Conservation (phyloP, 2,329 filamentous ascomycete species). For the Cladosporium sp. region DNA sequence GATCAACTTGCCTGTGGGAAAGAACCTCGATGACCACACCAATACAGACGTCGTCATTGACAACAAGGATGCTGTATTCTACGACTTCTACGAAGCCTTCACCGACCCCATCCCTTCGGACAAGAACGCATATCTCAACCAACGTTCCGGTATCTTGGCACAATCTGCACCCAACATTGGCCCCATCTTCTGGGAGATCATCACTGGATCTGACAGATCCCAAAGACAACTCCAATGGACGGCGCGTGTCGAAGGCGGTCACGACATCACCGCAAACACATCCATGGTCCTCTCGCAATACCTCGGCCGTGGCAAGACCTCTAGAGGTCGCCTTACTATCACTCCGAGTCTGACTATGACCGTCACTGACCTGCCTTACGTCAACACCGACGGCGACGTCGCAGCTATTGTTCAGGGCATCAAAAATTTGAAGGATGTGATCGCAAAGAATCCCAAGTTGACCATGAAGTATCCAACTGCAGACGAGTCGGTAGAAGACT, state of each 20-base stretch:
- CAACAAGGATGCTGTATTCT: constrained; percentile 54
- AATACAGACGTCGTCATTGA: constrained; percentile 54
- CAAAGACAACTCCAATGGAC: constrained; percentile 65
- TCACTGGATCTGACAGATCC: constrained; percentile 54
- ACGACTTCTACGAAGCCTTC: constrained; percentile 63
- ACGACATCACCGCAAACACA: constrained; percentile 37
- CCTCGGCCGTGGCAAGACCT: constrained; percentile 60
- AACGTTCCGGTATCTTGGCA: constrained; percentile 57
- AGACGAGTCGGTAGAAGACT: constrained; percentile 52
- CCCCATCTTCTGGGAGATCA: constrained; percentile 58
- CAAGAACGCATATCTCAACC: constrained; percentile 39
- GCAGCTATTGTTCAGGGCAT: constrained; percentile 60
- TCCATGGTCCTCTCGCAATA: constrained; percentile 50
- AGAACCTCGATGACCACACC: constrained; percentile 51
- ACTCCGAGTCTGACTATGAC: constrained; percentile 54
- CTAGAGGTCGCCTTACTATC: constrained; percentile 59
- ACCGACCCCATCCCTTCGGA: constrained; percentile 39
- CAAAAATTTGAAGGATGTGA: constrained; percentile 54
- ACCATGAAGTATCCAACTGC: constrained; percentile 54
- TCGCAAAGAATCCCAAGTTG: constrained; percentile 52
- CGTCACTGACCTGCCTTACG: constrained; percentile 57
- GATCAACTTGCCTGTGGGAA: constrained; percentile 49
- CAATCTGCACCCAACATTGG: constrained; percentile 64
- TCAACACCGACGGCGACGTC: constrained; percentile 54
- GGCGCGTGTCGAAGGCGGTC: constrained; percentile 57